Conservation (phyloP, 2,329 filamentous ascomycete genomes). For the Talaromyces sp. region DNA sequence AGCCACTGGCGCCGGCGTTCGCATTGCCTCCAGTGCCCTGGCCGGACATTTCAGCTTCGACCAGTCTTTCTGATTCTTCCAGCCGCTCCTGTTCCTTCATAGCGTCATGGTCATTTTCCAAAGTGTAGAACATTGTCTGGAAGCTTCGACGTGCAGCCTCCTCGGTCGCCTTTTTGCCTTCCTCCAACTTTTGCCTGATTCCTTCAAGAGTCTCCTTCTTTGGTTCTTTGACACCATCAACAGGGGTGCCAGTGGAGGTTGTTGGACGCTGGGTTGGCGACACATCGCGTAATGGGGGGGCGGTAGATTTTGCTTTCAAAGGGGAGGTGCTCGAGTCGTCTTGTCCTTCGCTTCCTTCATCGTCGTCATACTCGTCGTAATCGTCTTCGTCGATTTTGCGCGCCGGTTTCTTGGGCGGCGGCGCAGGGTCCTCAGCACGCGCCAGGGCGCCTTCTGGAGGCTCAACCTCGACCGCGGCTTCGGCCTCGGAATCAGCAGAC, state of each 20-base stretch:
- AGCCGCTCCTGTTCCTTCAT: conserved; percentile 98
- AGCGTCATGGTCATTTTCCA: conserved; percentile 90
- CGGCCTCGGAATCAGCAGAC: conserved; percentile 29
- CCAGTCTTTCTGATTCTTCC: conserved; percentile 91
- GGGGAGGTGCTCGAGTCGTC: conserved; percentile 37
- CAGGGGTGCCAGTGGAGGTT: conserved; percentile 58
- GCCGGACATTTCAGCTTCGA: conserved; percentile 88
- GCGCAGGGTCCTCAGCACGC: conserved; percentile 46
- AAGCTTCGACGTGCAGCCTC: conserved; percentile 86
- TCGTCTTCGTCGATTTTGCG: conserved; percentile 75
- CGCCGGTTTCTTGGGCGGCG: conserved; percentile 52
- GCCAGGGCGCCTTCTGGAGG: conserved; percentile 20
- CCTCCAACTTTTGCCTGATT: conserved; percentile 86
- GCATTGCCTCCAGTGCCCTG: conserved; percentile 48
- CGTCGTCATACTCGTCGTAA: conserved; percentile 62
- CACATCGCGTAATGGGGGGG: conserved; percentile 53
- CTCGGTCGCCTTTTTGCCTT: conserved; percentile 84
- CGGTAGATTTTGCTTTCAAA: conserved; percentile 46
- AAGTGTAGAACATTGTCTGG: conserved; percentile 87
- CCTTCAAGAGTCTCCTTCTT: conserved; percentile 70
- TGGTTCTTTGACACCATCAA: conserved; percentile 51
- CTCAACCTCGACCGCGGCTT: conserved; percentile 45
- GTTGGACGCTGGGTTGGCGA: conserved; percentile 65
- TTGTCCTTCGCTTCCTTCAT: conserved; percentile 51
- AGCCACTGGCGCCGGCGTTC: conserved; percentile 57